A percentile compares a stretch with the other conserved stretches of the same genome.
Evolutionary conservation across 2,329 filamentous ascomycete species (phyloP).

Genomic region (Bipolaris sorokiniana): DNA sequence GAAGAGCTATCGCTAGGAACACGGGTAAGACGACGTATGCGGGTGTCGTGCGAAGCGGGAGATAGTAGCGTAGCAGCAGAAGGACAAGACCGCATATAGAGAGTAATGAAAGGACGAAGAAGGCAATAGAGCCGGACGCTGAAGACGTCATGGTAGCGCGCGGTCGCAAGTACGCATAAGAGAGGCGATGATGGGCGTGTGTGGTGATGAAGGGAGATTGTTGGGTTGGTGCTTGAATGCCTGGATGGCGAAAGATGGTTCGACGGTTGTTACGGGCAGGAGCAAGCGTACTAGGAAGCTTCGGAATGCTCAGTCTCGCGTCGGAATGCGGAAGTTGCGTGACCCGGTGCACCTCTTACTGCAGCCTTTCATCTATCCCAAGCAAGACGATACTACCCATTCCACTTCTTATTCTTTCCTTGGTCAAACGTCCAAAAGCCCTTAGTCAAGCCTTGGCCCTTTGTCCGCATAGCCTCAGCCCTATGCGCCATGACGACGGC

Average conservation of each 20-base stretch:
- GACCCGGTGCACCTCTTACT: slow-evolving; percentile 10
- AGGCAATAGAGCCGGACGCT: slow-evolving; percentile 79
- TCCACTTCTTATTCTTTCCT: background rate
- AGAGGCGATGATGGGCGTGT: slow-evolving; percentile 8
- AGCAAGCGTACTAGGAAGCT: slow-evolving; percentile 9
- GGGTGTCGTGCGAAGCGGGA: slow-evolving; percentile 88
- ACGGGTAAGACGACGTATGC: slow-evolving; percentile 89
- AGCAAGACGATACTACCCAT: background rate
- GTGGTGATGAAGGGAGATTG: background rate
- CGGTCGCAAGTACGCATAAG: slow-evolving; percentile 24
- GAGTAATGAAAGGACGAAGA: slow-evolving; percentile 74
- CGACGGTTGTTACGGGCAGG: slow-evolving; percentile 8
- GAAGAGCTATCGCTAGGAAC: slow-evolving; percentile 93
- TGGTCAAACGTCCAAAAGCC: background rate
- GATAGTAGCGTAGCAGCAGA: slow-evolving; percentile 84
- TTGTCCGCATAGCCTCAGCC: slow-evolving; percentile 11
- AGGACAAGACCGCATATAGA: slow-evolving; percentile 78
- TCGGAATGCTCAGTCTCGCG: slow-evolving; percentile 21
- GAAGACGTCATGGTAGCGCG: slow-evolving; percentile 56
- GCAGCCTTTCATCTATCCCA: background rate
- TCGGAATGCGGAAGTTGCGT: slow-evolving; percentile 28
- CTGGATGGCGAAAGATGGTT: slow-evolving; percentile 7
- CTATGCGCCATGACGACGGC: slow-evolving; percentile 11
- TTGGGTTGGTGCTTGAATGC: slow-evolving; percentile 10
- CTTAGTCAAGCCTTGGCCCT: background rate